Evolutionary conservation across 345 rosid species (phyloP).

Genomic region (Boechera divaricarpa): DNA sequence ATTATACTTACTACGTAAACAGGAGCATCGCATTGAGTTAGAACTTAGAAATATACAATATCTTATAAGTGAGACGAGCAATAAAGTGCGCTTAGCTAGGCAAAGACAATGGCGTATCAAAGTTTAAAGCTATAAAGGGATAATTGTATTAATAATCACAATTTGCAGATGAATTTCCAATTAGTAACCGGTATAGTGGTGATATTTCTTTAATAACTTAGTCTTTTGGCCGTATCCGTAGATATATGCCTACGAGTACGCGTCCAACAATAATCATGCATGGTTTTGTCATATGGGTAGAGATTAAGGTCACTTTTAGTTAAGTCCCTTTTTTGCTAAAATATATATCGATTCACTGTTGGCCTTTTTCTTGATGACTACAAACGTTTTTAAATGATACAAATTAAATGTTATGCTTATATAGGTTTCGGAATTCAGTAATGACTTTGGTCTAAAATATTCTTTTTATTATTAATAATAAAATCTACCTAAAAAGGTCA

Average conservation of each 20-base stretch:
- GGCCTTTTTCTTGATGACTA: no score
- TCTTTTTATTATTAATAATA: no score
- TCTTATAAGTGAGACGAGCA: not conserved
- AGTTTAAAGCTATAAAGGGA: not conserved
- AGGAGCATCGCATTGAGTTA: conserved; percentile 10
- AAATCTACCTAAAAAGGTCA: no score
- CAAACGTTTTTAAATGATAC: no score
- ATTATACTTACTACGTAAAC: not conserved
- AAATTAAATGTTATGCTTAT: no score
- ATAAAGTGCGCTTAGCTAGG: not conserved
- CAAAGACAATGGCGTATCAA: conserved; percentile 27
- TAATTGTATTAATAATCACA: not conserved
- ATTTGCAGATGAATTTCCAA: not conserved
- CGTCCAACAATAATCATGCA: not conserved
- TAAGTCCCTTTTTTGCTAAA: no score
- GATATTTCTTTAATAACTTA: not conserved
- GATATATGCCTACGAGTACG: not conserved
- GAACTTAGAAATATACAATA: not conserved
- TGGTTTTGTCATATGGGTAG: no score
- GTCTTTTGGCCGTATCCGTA: conserved; percentile 16
- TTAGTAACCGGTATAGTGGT: conserved; percentile 4
- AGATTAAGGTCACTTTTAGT: no score
- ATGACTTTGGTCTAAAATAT: no score
- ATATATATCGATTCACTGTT: no score
- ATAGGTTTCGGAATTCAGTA: no score